Evolutionary conservation across 2,329 filamentous ascomycete species (phyloP), one percentile per base, ranked within the genome.

Genomic region (Leptographium wingfieldii): DNA sequence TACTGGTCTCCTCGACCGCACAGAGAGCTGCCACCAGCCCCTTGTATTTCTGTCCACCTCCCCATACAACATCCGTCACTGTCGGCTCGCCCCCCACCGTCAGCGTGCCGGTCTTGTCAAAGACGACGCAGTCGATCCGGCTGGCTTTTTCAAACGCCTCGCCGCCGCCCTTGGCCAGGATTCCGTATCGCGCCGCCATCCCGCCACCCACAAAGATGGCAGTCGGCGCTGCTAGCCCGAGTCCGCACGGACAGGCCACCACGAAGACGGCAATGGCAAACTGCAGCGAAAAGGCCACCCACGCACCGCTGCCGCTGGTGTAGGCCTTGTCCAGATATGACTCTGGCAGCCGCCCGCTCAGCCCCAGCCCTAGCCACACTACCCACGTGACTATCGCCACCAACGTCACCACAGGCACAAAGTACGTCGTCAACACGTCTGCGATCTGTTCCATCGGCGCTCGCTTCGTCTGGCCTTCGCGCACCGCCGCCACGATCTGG

Each of bases 191-290:
- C 7, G 90, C 90, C 2, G 90, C 90, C 22, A 94, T 74, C 1
- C 89, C 89, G 43, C 87, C 85, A 3, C 88, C 90, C 11, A 94
- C 89, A 64, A 92, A 92, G 40, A 95, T 82, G 58, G 90, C 90
- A 0, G 90, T 95, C 1, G 90, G 90, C 0, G 89, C 89, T n/a
- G 90, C 90, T 9, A 95, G 81, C 1, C 86, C 90, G 16, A 95
- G 79, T 2, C 90, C 90, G 67, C 90, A 95, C 1, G 90, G 90
- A 68, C 90, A 95, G 2, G 90, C 89, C 33, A 95, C 86, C 40
- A 95, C 88, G 65, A 95, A 94, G 14, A 94, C 89, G 7, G 90
- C 83, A 66, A 95, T 92, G 19, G 90, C 87, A 67, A 92, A 94
- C 63, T 89, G 85, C 53, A 94, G 78, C 2, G 87, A 86, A 76